Evolutionary conservation across 768 basidiomycete genomes (phyloP), one percentile per base, ranked within the genome.

Genomic region (Dioszegia aurantiaca): DNA sequence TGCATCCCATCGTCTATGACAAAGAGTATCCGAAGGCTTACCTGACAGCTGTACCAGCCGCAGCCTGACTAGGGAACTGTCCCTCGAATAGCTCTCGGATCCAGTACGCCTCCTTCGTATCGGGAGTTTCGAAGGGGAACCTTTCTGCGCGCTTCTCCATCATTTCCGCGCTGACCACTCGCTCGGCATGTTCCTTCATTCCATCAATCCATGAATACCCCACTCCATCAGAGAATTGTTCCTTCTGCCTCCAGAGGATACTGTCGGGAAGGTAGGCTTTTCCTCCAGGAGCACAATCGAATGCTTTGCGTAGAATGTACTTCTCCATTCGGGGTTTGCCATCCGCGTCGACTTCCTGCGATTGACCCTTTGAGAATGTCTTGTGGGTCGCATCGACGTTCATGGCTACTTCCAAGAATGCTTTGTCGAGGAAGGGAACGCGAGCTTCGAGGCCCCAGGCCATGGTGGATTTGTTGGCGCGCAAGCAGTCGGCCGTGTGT

Each of bases 391-490:
- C 83, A 64, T 93, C 86, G 66, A 92, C 79, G 79, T 87, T 87
- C 90, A 99, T 90, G 1, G 92, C 83, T 21, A 88, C 88, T 55
- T 98, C 91, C 52, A 99, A 81, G 84, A 99, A 99, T 16, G 84
- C 80, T 79, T 92, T 94, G 82, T 99, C 95, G 55, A 99, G 85
- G 85, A 99, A 99, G 12, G 95, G 95, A 4, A 99, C 95, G 46
- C 95, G 90, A 2, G 92, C 92, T 77, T 99, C 95, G 45, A 99
- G 85, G 62, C 95, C 95, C 93, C 94, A 99, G 0, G 95, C 95
- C 95, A 99, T 98, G 8, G 95, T 98, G 26, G 93, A 95, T 89
- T 99, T 99, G 84, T 99, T 99, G 59, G 95, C 95, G 52, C 95
- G 86, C 56, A 99, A 83, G 76, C 95, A 99, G 75, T 99, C 95